Conservation (phyloP, 345 rosid genomes). For the Adansonia digitata region DNA sequence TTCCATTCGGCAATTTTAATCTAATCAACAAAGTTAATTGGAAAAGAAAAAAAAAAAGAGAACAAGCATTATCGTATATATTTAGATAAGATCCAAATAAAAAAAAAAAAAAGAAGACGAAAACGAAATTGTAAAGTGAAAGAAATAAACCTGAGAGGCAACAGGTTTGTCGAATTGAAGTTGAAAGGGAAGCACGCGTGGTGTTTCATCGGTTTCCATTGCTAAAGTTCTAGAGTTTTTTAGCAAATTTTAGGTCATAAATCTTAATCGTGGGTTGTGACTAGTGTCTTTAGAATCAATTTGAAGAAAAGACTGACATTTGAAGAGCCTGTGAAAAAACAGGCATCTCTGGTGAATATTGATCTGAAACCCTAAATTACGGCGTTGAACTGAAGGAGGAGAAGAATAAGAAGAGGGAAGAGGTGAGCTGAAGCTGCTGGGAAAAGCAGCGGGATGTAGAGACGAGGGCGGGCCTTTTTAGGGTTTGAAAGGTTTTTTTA, state of each 20-base stretch:
- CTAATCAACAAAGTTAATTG: conserved; percentile 17
- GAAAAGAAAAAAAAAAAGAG: background rate
- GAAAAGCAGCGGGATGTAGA: background rate
- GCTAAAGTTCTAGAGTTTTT: background rate
- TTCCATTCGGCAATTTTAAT: conserved; percentile 78
- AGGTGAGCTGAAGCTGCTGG: background rate
- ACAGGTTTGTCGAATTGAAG: conserved; percentile 80
- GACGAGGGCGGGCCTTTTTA: background rate
- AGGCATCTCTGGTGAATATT: background rate
- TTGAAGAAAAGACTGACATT: background rate
- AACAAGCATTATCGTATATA: background rate
- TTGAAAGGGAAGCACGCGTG: conserved; percentile 60
- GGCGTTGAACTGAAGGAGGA: background rate
- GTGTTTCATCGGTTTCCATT: conserved; percentile 71
- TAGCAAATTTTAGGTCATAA: background rate
- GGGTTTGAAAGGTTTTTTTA: background rate
- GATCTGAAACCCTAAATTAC: background rate
- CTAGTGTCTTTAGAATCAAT: background rate
- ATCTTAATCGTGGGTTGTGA: background rate
- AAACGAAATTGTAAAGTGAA: background rate
- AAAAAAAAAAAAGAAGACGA: background rate
- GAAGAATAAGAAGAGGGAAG: no score
- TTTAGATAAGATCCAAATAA: background rate
- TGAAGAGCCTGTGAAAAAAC: background rate
- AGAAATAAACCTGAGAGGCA: conserved; percentile 58